Conservation (phyloP, 768 basidiomycete species). For the Suillus americanus region DNA sequence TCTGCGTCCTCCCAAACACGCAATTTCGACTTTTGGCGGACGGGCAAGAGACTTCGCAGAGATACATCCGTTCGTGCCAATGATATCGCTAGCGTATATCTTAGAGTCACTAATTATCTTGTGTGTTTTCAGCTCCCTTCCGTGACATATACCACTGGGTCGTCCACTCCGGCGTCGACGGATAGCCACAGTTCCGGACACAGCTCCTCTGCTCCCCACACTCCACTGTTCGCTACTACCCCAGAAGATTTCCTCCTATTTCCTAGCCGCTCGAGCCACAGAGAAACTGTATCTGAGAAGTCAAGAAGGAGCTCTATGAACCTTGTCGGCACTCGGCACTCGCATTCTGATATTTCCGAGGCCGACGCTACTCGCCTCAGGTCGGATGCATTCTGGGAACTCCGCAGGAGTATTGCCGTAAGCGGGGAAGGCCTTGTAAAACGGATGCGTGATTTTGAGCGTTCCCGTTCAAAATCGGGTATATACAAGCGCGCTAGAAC, state of each 20-base stretch:
- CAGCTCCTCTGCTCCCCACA: conserved; percentile 27
- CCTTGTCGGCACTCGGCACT: conserved; percentile 17
- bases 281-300: conserved; percentile 10
- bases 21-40: conserved; percentile 54
- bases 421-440: conserved; percentile 66
- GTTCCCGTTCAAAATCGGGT: conserved; percentile 43
- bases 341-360: conserved; percentile 22
- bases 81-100: conserved; percentile 5
- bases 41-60: conserved; percentile 53
- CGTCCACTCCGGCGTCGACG: conserved; percentile 29
- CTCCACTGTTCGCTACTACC: conserved; percentile 44
- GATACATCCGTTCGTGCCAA: conserved; percentile 43
- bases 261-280: conserved; percentile 23
- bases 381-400: conserved; percentile 64
- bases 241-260: conserved; percentile 52
- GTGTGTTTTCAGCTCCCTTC: conserved; percentile 16
- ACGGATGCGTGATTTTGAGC: conserved; percentile 74
- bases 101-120: conserved; percentile 9
- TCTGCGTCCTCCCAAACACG: conserved; percentile 41
- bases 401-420: conserved; percentile 60
- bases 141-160: conserved; percentile 19
- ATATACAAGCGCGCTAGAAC: conserved; percentile 39
- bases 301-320: conserved; percentile 23
- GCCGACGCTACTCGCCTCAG: conserved; percentile 46
- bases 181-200: conserved; percentile 28